Base-by-base conservation (phyloP, 495 filamentous ascomycete species). In the Penicillium maclennaniae region DNA sequence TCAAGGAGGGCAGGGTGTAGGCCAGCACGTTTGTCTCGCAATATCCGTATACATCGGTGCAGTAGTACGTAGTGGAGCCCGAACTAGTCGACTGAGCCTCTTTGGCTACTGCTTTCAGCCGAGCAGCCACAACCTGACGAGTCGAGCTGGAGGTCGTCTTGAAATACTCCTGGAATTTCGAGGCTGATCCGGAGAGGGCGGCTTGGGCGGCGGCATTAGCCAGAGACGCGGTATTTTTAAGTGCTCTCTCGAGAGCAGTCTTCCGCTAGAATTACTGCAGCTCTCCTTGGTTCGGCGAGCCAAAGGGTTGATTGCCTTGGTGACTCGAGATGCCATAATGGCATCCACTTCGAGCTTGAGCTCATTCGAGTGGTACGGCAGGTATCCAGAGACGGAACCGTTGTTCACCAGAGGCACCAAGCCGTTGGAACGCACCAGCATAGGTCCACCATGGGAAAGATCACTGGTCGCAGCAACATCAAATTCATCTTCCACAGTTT, bases 121-220 rank as follows among this genome's bases (percentile, higher is more conserved):
- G 77, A 34, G 61, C 67, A 14, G 81, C 74, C 19, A 87, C 83
- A 12, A 64, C 68, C 42, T 58, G 71, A 28, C 79, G 73, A 2
- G 67, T 68, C 1, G 68, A 58, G 27, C 57, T 61, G 17, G 63
- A 51, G n/a, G 74, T 79, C 6, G 78, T 79, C 68, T 80, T 84
- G 78, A 85, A 87, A 67, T 84, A 85, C 53, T 84, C 81, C 10
- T 50, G 61, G 61, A 86, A 75, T 60, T 80, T 82, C 47, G 72
- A 51, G 16, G 77, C 68, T 1, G 67, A 67, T 16, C 80, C 83
- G 1, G 68, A 69, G 1, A 59, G 48, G 0, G 84, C 82, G 4
- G 81, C 82, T 4, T 60, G 59, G n/a, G 76, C 72, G 10, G 83
- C 83, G n/a, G 71, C 68, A 10, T 65, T 71, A 37, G 83, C 79